Conservation (phyloP, 2,329 filamentous ascomycete genomes). For the Fusarium multiceps region DNA sequence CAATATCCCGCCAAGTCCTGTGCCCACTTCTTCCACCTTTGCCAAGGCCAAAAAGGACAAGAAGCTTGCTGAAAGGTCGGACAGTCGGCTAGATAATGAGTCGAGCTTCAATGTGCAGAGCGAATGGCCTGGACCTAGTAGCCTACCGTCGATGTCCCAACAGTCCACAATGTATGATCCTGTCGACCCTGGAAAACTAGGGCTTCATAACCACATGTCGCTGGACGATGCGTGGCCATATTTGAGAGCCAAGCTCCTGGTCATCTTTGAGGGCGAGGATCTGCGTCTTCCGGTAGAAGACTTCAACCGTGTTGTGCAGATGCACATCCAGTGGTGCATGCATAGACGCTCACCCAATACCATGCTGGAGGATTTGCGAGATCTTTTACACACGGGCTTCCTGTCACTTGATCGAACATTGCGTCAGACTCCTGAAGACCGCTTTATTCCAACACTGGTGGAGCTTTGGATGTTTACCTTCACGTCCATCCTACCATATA, state of each 20-base stretch:
- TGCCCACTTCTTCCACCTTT: conserved; percentile 73
- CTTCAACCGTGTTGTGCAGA: conserved; percentile 81
- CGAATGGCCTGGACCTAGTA: conserved; percentile 67
- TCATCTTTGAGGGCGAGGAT: conserved; percentile 85
- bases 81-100: conserved; percentile 65
- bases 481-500: conserved; percentile 88
- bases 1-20: conserved; percentile 77
- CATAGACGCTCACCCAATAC: conserved; percentile 76
- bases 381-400: conserved; percentile 85
- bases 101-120: conserved; percentile 53
- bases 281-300: conserved; percentile 84
- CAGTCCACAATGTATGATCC: conserved; percentile 63
- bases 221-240: conserved; percentile 86
- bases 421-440: conserved; percentile 81
- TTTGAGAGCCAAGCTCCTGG: conserved; percentile 78
- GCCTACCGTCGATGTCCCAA: conserved; percentile 59
- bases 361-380: conserved; percentile 80
- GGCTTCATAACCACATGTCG: conserved; percentile 75
- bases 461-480: conserved; percentile 96
- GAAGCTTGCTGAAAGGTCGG: conserved; percentile 76
- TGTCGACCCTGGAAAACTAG: conserved; percentile 65
- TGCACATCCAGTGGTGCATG: conserved; percentile 82
- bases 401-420: conserved; percentile 86
- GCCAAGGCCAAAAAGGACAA: conserved; percentile 89
- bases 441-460: conserved; percentile 88